These are phyloP conservation scores for Phlebiopsis flavidoalba DNA, from an alignment of 768 basidiomycete species.

Conservation along the genomic window DNA sequence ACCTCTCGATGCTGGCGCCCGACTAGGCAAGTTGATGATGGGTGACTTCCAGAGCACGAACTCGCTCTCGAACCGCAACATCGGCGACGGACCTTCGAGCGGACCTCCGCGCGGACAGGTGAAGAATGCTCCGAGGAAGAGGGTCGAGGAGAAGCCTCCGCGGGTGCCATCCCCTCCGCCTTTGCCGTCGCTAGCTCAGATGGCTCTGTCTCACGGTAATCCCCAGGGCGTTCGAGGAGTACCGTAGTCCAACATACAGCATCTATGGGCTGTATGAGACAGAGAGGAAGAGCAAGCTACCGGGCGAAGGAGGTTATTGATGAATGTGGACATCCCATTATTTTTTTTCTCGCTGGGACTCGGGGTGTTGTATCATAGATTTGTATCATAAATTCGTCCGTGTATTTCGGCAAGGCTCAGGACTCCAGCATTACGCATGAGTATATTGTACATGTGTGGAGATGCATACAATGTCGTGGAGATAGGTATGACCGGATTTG, in stretches of 20 bases:
- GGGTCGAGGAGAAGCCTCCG: constrained; percentile 58
- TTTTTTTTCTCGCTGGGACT: not conserved
- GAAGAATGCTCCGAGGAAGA: constrained; percentile 30
- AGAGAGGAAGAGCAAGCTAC: constrained; percentile 47
- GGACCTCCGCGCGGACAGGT: constrained; percentile 15
- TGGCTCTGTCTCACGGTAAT: constrained; percentile 64
- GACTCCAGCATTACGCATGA: not conserved
- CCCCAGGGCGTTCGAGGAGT: constrained; percentile 59
- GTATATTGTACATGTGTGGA: not conserved
- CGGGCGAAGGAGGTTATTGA: constrained; percentile 19
- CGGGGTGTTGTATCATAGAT: not conserved
- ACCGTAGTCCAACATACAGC: constrained; percentile 80
- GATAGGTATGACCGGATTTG: not conserved
- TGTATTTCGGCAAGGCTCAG: not conserved
- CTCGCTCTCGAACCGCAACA: constrained; percentile 27
- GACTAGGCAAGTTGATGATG: constrained; percentile 56
- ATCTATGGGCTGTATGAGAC: constrained; percentile 70
- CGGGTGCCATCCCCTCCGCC: constrained; percentile 77
- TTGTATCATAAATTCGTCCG: not conserved
- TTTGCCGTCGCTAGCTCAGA: constrained; percentile 69
- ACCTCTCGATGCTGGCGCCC: constrained; percentile 39
- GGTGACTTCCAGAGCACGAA: constrained; percentile 41
- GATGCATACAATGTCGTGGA: not conserved
- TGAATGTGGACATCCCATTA: not conserved
- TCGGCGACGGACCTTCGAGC: constrained; percentile 13